Evolutionary conservation across 2,329 filamentous ascomycete genomes (phyloP), one percentile per base, ranked within the genome.

Genomic region (Onygenales sp.): DNA sequence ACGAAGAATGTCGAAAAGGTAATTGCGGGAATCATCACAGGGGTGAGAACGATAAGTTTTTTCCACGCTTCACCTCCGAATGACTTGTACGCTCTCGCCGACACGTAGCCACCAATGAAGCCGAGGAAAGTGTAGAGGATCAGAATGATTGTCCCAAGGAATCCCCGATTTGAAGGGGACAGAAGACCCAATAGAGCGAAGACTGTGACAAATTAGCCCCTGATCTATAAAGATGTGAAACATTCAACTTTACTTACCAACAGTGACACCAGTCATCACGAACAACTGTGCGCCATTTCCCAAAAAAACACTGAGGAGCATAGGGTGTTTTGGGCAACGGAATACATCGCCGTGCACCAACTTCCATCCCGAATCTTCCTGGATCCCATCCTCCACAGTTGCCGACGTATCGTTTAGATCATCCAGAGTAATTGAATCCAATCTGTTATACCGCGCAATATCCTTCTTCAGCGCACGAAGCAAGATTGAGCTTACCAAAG

Each of bases 291-390:
- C 89, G 57, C 93, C 93, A 66, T 94, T 97, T 55, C 93, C 93
- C 43, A 96, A 79, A 58, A 98, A 79, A 6, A 98, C 78, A 53
- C 91, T 91, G 17, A 98, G 79, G 11, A 96, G 76, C 32, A 98
- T 78, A 1, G 91, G 87, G 56, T 87, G 84, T 59, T 85, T 82
- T 3, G 93, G 93, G 9, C 86, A 84, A 54, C 93, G 86, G 79
- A 98, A 98, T 35, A 97, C 92, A 69, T 98, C 93, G 52, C 93
- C 93, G 64, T 98, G 93, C 0, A 98, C 91, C 47, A 98, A 75
- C 73, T 98, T 98, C 93, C 93, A 98, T 57, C 93, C 93, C 8
- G 91, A 96, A 69, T 98, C 93, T 66, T 98, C 93, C 69, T 95
- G 91, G 0, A 97, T 88, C 36, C 91, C 92, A 64, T 97, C 92